Percentiles rank a stretch among this genome's conserved stretches.
phyloP scores from a whole-genome alignment of 371 early-diverging fungal species.

The Batrachochytrium dendrobatidis region DNA sequence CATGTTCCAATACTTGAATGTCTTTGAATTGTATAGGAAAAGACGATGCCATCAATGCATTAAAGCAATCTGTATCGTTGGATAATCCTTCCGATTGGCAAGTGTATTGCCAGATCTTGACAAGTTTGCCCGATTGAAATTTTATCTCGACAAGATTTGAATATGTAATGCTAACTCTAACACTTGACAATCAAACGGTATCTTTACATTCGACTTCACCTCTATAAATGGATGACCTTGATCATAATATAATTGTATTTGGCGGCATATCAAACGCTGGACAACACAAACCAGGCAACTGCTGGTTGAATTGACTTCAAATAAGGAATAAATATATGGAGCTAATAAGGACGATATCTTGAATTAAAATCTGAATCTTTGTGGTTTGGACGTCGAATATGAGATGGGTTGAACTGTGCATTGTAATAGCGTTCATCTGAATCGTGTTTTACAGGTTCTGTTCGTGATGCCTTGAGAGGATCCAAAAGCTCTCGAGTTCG shows the following conservation, averaged over 20 bases:
- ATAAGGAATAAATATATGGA: constrained; percentile 26
- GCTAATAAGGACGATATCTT: not conserved
- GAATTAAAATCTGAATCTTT: too few relatives aligned
- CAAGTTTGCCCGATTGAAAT: not conserved
- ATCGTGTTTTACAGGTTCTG: constrained; percentile 7
- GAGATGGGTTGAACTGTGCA: constrained; percentile 19
- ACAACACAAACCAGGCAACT: constrained; percentile 29
- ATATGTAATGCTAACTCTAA: not conserved
- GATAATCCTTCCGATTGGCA: constrained; percentile 53
- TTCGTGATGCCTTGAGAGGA: not conserved
- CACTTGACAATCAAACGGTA: not conserved
- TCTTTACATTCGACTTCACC: not conserved
- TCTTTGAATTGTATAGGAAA: constrained; percentile 25
- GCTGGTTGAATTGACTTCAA: constrained; percentile 43
- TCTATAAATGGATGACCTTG: not conserved
- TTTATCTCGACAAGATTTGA: not conserved
- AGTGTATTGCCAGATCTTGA: not conserved
- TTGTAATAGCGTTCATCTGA: constrained; percentile 9
- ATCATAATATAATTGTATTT: not conserved
- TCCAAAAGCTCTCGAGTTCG: constrained; percentile 12
- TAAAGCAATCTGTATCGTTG: constrained; percentile 46
- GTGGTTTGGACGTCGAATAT: not conserved
- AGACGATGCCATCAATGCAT: constrained; percentile 46
- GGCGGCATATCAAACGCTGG: not conserved
- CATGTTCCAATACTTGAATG: not conserved